Conservation (phyloP, 805 yeast species). For the Barnettozyma salicaria region DNA sequence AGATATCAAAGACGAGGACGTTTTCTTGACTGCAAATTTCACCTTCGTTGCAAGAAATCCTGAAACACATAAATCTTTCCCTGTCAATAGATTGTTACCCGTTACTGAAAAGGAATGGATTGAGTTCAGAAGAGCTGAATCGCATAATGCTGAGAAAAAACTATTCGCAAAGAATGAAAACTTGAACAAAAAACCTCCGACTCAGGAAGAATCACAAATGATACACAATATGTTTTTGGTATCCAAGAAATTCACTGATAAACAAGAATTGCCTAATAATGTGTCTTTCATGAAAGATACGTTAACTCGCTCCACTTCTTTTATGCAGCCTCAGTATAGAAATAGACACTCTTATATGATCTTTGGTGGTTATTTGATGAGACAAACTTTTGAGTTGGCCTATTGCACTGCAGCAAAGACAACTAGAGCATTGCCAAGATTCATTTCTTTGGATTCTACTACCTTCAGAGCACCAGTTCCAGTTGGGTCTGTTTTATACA, state of each 20-base stretch:
- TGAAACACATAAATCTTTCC: constrained; percentile 81
- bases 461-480: constrained; percentile 94
- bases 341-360: constrained; percentile 92
- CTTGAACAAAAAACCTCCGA: constrained; percentile 61
- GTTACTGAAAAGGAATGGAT: constrained; percentile 69
- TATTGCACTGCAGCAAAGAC: constrained; percentile 91
- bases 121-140: constrained; percentile 83
- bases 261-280: constrained; percentile 39
- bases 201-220: constrained; percentile 64
- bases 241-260: constrained; percentile 33
- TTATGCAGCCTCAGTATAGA: constrained; percentile 96
- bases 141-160: constrained; percentile 83
- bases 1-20: constrained; percentile 55
- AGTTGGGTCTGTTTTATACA: constrained; percentile 82
- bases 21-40: constrained; percentile 83
- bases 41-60: constrained; percentile 96
- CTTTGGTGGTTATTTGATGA: constrained; percentile 88
- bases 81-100: constrained; percentile 77
- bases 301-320: constrained; percentile 61
- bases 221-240: constrained; percentile 74
- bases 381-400: constrained; percentile 91
- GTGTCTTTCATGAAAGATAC: constrained; percentile 69
- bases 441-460: constrained; percentile 84
- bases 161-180: constrained; percentile 61
- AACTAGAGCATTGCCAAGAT: constrained; percentile 78